Conservation (phyloP, 2,329 filamentous ascomycete species). For the Helminthosporium solani region DNA sequence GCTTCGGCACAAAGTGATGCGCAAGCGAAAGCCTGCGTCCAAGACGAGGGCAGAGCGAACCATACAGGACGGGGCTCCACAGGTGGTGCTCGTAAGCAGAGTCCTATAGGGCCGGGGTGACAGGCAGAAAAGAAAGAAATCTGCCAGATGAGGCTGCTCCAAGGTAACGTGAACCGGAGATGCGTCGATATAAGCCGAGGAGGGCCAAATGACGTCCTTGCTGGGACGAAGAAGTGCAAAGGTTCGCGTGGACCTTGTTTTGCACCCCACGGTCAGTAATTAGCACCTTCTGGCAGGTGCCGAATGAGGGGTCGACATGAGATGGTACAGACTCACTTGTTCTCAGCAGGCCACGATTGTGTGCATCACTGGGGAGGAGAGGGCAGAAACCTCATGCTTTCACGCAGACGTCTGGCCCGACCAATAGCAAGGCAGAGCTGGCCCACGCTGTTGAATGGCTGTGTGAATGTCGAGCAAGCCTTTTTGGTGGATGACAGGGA, state of each 20-base stretch:
- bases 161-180: too few species aligned
- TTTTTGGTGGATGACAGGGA: not conserved
- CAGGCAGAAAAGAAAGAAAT: too few species aligned
- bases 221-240: constrained; percentile 21
- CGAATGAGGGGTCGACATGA: constrained; percentile 31
- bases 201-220: constrained; percentile 23
- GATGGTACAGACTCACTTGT: constrained; percentile 25
- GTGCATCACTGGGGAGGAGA: constrained; percentile 30
- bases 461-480: not conserved
- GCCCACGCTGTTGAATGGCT: constrained; percentile 12
- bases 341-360: constrained; percentile 38
- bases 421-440: constrained; percentile 14
- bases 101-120: too few species aligned
- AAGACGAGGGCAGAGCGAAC: constrained; percentile 28
- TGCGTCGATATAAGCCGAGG: constrained; percentile 22
- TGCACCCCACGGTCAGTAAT: constrained; percentile 16
- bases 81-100: constrained; percentile 29
- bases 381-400: constrained; percentile 26
- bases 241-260: constrained; percentile 28
- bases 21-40: constrained; percentile 33
- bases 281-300: constrained; percentile 24
- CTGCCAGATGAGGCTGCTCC: too few species aligned
- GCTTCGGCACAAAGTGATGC: constrained; percentile 25
- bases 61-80: constrained; percentile 33
- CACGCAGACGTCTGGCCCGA: constrained; percentile 16